Base-by-base conservation (phyloP, 2,329 filamentous ascomycete genomes). In the Microsporum ferrugineum region DNA sequence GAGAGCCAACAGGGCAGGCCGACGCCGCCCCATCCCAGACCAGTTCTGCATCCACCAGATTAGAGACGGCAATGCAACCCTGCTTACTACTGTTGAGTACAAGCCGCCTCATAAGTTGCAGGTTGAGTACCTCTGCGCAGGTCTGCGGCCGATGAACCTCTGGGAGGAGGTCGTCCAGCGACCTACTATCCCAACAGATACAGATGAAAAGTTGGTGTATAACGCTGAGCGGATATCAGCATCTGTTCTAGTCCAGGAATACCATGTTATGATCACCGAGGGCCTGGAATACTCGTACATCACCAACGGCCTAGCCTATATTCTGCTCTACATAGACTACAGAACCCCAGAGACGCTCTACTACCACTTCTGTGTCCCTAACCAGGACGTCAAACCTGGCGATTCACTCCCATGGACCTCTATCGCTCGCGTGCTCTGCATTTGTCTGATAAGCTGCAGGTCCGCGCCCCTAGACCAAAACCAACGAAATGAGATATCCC, bases 31-130 rank as follows among this genome's bases (percentile, higher is more conserved):
- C 1, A 62, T 39, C 36, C 67, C 66, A 7, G 66, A 68, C 43
- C 66, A 66, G 41, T 68, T 63, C 56, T 69, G 65, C 55, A 65
- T 69, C 23, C 59, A 64, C 58, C 63, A 58, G 33, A 34, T 63
- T 1, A 55, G 63, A 1, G 38, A 47, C 8, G 27, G 31, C 23
- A 53, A 23, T 3, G 34, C 43, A 4, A 38, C 23, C 17, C 36
- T 63, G 5, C 27, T 62, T 29, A 60, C 61, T 3, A 63, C 61
- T 0, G 61, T 67, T 34, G 66, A 68, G 58, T 67, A 67, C 57
- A 68, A 68, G 57, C 64, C 66, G 12, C 66, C 67, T 5, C 66
- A 68, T 47, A 68, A 68, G 51, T 23, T 61, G 34, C 17, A 29
- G 5, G 29, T 12, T 17, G 12, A 14, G 8, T n/a, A 61, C 27